Percentiles rank a stretch among this genome's conserved stretches.
Evolutionary conservation across 129 eudicot species (phyloP).

Genomic region (Artemisia tridentata): DNA sequence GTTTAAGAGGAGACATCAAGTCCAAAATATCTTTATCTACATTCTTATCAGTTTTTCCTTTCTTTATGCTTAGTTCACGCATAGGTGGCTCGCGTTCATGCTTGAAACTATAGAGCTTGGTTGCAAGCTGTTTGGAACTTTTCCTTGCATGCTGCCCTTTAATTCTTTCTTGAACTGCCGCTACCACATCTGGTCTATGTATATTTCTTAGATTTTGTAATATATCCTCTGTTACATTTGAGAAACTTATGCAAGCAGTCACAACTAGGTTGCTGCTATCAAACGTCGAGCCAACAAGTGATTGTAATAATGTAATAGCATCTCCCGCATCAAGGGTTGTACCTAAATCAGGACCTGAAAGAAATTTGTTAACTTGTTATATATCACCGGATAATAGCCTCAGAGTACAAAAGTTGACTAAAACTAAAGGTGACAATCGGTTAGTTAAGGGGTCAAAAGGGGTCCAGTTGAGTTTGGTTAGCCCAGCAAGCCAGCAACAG

Average conservation of each 20-base stretch:
- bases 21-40: slow-evolving; percentile 15
- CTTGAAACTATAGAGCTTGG: slow-evolving; percentile 92
- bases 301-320: slow-evolving; percentile 76
- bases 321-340: slow-evolving; percentile 92
- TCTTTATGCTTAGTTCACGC: slow-evolving; percentile 40
- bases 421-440: slow-evolving; percentile 5
- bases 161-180: slow-evolving; percentile 60
- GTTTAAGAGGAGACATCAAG: slow-evolving; percentile 38
- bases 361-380: slow-evolving; percentile 5
- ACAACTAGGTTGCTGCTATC: slow-evolving; percentile 95
- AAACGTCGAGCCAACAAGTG: slow-evolving; percentile 85
- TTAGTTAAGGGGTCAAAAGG: neutral
- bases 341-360: slow-evolving; percentile 81
- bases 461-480: neutral
- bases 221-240: slow-evolving; percentile 63
- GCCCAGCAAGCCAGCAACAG: neutral
- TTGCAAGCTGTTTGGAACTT: slow-evolving; percentile 72
- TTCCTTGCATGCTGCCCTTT: slow-evolving; percentile 53
- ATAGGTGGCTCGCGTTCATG: slow-evolving; percentile 51
- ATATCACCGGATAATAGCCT: neutral
- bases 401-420: slow-evolving; percentile 3
- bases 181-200: slow-evolving; percentile 78
- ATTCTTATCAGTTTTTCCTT: slow-evolving; percentile 34
- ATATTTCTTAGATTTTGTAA: slow-evolving; percentile 61
- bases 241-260: slow-evolving; percentile 92